Percentiles rank a stretch among this genome's conserved stretches.
Evolutionary conservation across 345 rosid genomes (phyloP).

Genomic region (Salix brachista): DNA sequence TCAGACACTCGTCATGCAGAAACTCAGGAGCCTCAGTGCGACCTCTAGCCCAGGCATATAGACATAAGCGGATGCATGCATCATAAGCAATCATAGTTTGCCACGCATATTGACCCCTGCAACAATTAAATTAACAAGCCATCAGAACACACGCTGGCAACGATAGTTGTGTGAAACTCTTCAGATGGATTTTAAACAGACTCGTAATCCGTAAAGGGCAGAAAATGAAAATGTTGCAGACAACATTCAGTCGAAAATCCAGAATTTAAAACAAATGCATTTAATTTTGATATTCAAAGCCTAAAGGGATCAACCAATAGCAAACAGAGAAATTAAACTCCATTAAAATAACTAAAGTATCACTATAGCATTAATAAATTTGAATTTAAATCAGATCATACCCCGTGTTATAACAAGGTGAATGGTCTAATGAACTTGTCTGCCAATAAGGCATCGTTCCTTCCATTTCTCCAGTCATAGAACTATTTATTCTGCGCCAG

Average conservation of each 20-base stretch:
- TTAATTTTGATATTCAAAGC: not conserved
- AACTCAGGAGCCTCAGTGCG: conserved; percentile 93
- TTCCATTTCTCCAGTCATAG: conserved; percentile 27
- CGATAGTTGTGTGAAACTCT: too few relatives aligned
- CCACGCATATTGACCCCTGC: conserved; percentile 89
- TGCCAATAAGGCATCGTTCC: conserved; percentile 51
- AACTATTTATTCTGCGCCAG: conserved; percentile 35
- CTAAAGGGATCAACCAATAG: not conserved
- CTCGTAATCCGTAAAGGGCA: too few relatives aligned
- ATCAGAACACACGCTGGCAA: not conserved
- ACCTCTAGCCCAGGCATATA: conserved; percentile 78
- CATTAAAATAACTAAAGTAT: not conserved
- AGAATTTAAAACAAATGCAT: not conserved
- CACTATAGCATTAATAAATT: not conserved
- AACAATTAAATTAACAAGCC: conserved; percentile 3
- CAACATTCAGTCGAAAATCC: not conserved
- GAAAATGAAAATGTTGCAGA: too few relatives aligned
- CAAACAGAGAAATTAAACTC: not conserved
- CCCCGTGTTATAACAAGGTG: conserved; percentile 57
- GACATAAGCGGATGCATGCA: conserved; percentile 87
- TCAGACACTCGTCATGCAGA: conserved; percentile 78
- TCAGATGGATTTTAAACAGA: too few relatives aligned
- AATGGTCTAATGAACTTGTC: conserved; percentile 39
- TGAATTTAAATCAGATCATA: conserved; percentile 16
- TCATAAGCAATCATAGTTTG: conserved; percentile 89